Conservation (phyloP, 257 asterid genomes). For the Galeopsis tetrahit region DNA sequence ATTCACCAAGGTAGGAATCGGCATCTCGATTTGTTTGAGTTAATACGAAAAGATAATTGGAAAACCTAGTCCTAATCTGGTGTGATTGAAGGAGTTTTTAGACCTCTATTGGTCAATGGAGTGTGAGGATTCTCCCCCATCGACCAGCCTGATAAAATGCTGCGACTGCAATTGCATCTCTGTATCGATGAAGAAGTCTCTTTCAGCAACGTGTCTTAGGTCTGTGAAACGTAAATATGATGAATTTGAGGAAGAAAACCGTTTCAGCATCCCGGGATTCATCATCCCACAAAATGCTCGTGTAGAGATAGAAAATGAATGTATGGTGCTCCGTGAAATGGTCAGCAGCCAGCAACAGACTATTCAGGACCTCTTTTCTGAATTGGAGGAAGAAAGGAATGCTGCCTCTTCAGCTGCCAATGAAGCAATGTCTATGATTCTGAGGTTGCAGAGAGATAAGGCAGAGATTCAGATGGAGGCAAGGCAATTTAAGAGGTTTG, state of each 20-base stretch:
- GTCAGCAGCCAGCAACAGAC: conserved; percentile 74
- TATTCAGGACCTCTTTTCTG: conserved; percentile 69
- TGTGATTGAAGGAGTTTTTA: conserved; percentile 36
- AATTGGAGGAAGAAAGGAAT: conserved; percentile 96
- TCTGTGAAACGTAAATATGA: conserved; percentile 69
- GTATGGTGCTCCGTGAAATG: conserved; percentile 76
- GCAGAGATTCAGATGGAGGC: conserved; percentile 94
- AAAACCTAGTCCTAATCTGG: conserved; percentile 30
- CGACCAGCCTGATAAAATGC: conserved; percentile 54
- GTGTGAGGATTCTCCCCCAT: conserved; percentile 48
- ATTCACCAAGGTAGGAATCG: conserved; percentile 39
- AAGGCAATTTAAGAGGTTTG: conserved; percentile 83
- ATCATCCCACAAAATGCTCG: conserved; percentile 70
- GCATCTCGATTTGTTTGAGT: conserved; percentile 32
- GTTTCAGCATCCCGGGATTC: conserved; percentile 49
- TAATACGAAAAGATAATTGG: conserved; percentile 23
- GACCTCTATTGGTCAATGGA: conserved; percentile 57
- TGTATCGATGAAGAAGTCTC: conserved; percentile 47
- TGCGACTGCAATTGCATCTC: conserved; percentile 65
- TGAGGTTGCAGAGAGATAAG: conserved; percentile 92
- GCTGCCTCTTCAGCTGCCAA: conserved; percentile 94
- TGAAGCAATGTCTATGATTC: conserved; percentile 97
- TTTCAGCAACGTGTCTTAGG: conserved; percentile 53
- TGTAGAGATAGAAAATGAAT: conserved; percentile 76
- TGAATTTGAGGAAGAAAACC: conserved; percentile 52